Evolutionary conservation across 2,329 filamentous ascomycete species (phyloP).

Genomic region (Clonostachys rosea): DNA sequence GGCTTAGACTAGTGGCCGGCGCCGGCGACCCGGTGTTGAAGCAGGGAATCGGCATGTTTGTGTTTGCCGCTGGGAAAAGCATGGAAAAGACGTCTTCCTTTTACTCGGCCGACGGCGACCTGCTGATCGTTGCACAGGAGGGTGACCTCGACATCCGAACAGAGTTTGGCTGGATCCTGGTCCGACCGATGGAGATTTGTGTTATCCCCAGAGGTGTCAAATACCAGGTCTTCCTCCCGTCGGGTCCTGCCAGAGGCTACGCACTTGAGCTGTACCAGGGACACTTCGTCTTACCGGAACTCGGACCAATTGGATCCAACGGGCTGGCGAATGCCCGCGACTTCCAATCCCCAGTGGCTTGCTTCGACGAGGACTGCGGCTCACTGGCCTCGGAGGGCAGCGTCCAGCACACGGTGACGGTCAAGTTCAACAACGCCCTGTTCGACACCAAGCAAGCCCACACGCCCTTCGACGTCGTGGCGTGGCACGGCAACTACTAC

Average conservation of each 20-base stretch:
- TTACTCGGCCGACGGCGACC: slow-evolving; percentile 79
- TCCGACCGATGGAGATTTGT: slow-evolving; percentile 74
- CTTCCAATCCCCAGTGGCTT: slow-evolving; percentile 68
- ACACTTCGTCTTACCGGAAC: slow-evolving; percentile 66
- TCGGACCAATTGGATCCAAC: slow-evolving; percentile 70
- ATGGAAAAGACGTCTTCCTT: slow-evolving; percentile 75
- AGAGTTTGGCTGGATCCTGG: slow-evolving; percentile 68
- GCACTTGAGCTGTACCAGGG: slow-evolving; percentile 71
- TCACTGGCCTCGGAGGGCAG: slow-evolving; percentile 11
- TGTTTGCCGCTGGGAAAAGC: slow-evolving; percentile 73
- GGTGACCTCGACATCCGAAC: slow-evolving; percentile 73
- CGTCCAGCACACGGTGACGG: slow-evolving; percentile 39
- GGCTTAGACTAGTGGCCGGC: slow-evolving; percentile 67
- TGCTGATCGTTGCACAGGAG: slow-evolving; percentile 71
- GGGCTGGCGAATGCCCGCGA: slow-evolving; percentile 72
- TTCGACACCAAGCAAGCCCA: slow-evolving; percentile 63
- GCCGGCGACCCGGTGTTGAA: slow-evolving; percentile 79
- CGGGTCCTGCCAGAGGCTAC: slow-evolving; percentile 63
- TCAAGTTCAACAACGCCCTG: slow-evolving; percentile 62
- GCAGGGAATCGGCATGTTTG: slow-evolving; percentile 71
- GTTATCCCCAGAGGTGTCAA: slow-evolving; percentile 72
- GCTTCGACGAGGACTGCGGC: slow-evolving; percentile 52
- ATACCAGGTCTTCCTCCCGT: slow-evolving; percentile 64
- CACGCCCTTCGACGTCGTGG: slow-evolving; percentile 74
- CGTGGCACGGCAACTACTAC: slow-evolving; percentile 77